A percentile compares a stretch with the other conserved stretches of the same genome.
Conservation (phyloP, 179 eudicot genomes). For the Amaranthus tricolor region DNA sequence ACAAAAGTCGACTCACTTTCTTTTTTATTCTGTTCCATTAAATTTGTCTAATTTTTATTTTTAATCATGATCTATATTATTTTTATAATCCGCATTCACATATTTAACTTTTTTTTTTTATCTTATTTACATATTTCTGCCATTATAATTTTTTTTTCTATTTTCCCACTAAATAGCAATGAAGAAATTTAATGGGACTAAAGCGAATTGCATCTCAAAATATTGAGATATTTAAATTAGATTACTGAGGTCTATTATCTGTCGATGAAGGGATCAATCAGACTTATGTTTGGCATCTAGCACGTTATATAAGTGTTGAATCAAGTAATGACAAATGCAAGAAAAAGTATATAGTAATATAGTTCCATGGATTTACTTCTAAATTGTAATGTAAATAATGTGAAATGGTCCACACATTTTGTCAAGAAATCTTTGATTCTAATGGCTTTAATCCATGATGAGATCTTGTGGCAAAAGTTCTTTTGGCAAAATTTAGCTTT, state of each 20-base stretch:
- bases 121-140: no score
- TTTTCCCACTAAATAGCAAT: no score
- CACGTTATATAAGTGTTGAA: constrained; percentile 14
- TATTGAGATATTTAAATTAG: not conserved
- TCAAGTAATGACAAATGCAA: constrained; percentile 20
- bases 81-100: no score
- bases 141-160: no score
- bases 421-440: not conserved
- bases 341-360: not conserved
- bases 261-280: not conserved
- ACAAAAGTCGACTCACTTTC: no score
- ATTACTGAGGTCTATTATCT: not conserved
- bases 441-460: not conserved
- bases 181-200: no score
- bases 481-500: not conserved
- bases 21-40: no score
- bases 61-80: no score
- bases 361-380: not conserved
- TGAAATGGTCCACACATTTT: constrained; percentile 8
- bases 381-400: not conserved
- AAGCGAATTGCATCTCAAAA: no score
- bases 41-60: no score
- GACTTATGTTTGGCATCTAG: constrained; percentile 16
- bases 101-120: no score
- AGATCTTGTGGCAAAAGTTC: constrained; percentile 4